Conservation (phyloP, 73 alveolate genomes). For the Stentor roeselii region DNA sequence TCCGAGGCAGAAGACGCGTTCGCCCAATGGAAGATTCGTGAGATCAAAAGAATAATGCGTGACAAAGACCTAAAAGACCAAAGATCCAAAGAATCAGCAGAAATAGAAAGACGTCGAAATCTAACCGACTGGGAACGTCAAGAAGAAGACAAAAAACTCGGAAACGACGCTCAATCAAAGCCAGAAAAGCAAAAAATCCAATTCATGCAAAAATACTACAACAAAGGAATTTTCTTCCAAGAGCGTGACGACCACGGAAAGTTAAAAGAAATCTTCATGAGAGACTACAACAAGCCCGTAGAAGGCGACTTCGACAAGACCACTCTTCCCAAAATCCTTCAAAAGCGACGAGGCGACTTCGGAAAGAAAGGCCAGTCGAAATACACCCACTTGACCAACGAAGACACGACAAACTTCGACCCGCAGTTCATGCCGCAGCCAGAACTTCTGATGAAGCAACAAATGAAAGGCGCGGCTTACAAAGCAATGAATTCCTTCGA, state of each 20-base stretch:
- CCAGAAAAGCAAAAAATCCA: slow-evolving; percentile 73
- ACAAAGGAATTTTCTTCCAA: slow-evolving; percentile 92
- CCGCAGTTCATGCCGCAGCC: slow-evolving; percentile 53
- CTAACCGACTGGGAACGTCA: slow-evolving; percentile 65
- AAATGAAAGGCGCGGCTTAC: slow-evolving; percentile 22
- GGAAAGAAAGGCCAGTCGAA: slow-evolving; percentile 93
- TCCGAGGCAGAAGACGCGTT: slow-evolving; percentile 76
- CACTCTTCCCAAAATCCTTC: slow-evolving; percentile 79
- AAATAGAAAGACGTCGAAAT: slow-evolving; percentile 60
- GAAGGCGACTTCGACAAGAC: slow-evolving; percentile 93
- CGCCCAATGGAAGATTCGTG: slow-evolving; percentile 95
- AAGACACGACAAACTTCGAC: slow-evolving; percentile 95
- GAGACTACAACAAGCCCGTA: slow-evolving; percentile 96
- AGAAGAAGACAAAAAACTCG: slow-evolving; percentile 86
- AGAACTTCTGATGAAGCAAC: slow-evolving; percentile 18
- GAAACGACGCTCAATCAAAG: slow-evolving; percentile 85
- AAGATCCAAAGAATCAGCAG: slow-evolving; percentile 52
- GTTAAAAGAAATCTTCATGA: slow-evolving; percentile 64
- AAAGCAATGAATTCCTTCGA: neutral
- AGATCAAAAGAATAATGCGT: slow-evolving; percentile 87
- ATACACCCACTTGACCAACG: slow-evolving; percentile 97
- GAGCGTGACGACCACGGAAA: slow-evolving; percentile 74
- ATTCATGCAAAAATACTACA: slow-evolving; percentile 95
- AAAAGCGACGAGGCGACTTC: slow-evolving; percentile 94
- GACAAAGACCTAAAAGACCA: slow-evolving; percentile 73